Evolutionary conservation across 139 green algal genomes (phyloP).

Genomic region (Spirogloea muscicola): DNA sequence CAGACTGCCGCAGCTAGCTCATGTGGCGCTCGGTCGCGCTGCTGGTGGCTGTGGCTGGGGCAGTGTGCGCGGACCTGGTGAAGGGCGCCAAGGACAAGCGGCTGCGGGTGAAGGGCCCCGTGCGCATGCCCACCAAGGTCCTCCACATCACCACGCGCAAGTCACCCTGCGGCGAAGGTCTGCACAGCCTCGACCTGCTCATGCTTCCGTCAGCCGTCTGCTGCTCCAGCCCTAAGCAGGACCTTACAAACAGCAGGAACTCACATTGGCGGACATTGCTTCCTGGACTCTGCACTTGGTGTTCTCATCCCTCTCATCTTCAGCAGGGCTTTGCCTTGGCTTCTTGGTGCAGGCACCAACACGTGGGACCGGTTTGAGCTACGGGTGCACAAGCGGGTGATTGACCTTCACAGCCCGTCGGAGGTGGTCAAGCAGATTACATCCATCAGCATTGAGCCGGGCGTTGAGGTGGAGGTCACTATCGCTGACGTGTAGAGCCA

Average conservation of each 20-base stretch:
- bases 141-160: constrained; percentile 96
- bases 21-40: no score
- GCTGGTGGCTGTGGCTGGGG: no score
- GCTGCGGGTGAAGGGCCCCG: constrained; percentile 92
- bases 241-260: no score
- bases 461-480: constrained; percentile 96
- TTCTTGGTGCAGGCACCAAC: constrained; percentile 83
- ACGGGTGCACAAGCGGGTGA: constrained; percentile 98
- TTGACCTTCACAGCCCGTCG: constrained; percentile 94
- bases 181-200: no score
- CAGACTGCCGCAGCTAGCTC: no score
- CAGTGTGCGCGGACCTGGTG: constrained; percentile 96
- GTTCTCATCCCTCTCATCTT: no score
- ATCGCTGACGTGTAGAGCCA: constrained; percentile 48
- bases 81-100: constrained; percentile 96
- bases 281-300: no score
- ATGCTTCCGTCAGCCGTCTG: no score
- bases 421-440: constrained; percentile 99
- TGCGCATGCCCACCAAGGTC: constrained; percentile 98
- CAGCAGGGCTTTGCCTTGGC: no score
- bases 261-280: no score
- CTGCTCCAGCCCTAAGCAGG: no score
- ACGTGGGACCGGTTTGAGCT: constrained; percentile 97
- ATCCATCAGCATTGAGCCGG: constrained; percentile 96
- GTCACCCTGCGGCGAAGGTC: constrained; percentile 93